phyloP scores from a whole-genome alignment of 1,284 basidiomycete genomes.

The Irpex sp. region DNA sequence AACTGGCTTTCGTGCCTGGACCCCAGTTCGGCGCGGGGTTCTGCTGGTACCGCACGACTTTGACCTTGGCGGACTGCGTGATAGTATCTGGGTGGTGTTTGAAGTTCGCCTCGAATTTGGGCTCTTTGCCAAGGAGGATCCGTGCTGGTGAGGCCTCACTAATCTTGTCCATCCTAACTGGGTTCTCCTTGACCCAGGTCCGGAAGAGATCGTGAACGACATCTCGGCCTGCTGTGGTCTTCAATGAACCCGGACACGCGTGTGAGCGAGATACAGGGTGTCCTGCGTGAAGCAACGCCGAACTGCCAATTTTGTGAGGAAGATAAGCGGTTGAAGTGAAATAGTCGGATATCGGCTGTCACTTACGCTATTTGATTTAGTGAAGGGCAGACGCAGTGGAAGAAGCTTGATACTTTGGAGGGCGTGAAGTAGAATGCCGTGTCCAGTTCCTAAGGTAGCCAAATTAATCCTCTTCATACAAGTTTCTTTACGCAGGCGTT shows the following conservation, averaged over 20 bases:
- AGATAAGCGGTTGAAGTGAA: not conserved
- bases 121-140: constrained; percentile 60
- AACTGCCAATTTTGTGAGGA: constrained; percentile 39
- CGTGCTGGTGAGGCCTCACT: constrained; percentile 68
- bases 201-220: constrained; percentile 85
- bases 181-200: constrained; percentile 77
- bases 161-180: constrained; percentile 82
- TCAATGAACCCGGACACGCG: constrained; percentile 84
- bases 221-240: constrained; percentile 77
- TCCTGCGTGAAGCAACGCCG: constrained; percentile 85
- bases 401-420: constrained; percentile 74
- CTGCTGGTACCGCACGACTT: constrained; percentile 86
- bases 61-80: constrained; percentile 58
- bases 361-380: constrained; percentile 73
- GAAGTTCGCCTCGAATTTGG: constrained; percentile 67
- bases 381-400: constrained; percentile 80
- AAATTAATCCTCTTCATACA: not conserved
- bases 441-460: constrained; percentile 62
- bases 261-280: constrained; percentile 88
- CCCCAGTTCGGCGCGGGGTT: constrained; percentile 95
- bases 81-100: constrained; percentile 64
- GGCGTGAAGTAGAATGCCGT: constrained; percentile 93
- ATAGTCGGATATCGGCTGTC: not conserved
- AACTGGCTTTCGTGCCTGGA: constrained; percentile 63
- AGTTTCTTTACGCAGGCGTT: not conserved